Conservation (phyloP, 495 filamentous ascomycete genomes). For the Penicillium samsonianum region DNA sequence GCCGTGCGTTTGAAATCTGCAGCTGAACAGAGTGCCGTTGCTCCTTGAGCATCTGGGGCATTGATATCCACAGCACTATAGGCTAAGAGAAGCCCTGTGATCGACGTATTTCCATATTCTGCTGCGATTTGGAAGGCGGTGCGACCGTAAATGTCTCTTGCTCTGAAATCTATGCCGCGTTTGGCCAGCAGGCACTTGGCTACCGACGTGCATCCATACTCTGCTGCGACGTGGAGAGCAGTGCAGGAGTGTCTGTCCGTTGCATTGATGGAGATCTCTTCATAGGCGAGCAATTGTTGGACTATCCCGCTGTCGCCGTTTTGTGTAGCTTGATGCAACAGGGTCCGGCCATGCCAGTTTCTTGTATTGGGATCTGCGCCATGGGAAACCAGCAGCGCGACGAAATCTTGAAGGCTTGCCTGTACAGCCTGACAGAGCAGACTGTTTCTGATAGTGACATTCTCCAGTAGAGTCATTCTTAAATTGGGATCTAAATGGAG, state of each 20-base stretch:
- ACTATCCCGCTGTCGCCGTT: conserved; percentile 4
- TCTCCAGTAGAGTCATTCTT: no score
- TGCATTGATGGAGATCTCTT: conserved; percentile 10
- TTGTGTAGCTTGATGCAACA: conserved; percentile 12
- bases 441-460: no score
- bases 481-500: no score
- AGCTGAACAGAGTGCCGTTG: conserved; percentile 16
- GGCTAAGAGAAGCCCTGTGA: conserved; percentile 10
- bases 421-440: background rate
- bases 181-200: background rate
- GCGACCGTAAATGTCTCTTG: conserved; percentile 15
- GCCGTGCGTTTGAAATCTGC: conserved; percentile 3
- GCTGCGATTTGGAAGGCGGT: conserved; percentile 17
- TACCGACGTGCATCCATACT: background rate
- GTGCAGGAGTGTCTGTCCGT: background rate
- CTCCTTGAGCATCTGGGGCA: conserved; percentile 5
- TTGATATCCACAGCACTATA: conserved; percentile 12
- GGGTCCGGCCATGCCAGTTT: background rate
- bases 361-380: conserved; percentile 7
- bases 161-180: background rate
- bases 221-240: conserved; percentile 8
- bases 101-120: conserved; percentile 12
- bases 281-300: conserved; percentile 8
- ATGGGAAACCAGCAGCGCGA: conserved; percentile 12
- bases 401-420: conserved; percentile 11